Evolutionary conservation across 2,329 filamentous ascomycete species (phyloP), one percentile per base, ranked within the genome.

Genomic region (Fusarium torulosum): DNA sequence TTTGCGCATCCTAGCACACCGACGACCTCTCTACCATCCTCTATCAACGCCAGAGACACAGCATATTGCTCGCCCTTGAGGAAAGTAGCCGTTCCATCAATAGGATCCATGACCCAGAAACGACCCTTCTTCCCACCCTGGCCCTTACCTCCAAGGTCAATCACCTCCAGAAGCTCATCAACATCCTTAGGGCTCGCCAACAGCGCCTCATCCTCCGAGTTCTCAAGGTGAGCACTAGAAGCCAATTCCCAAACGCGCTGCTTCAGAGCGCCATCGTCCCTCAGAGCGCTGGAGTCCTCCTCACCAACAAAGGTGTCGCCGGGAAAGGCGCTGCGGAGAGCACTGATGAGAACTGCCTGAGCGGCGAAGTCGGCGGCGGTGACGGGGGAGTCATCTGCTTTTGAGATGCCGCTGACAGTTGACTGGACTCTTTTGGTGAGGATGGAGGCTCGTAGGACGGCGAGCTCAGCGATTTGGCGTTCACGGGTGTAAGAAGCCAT

Each of bases 1-100:
- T 90, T 90, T 11, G 88, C 88, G 73, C 86, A 89, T 10, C 85
- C 88, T 41, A 89, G 77, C 4, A 88, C 85, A n/a, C 84, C 87
- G 21, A 90, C 74, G 50, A 83, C 79, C 74, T 90, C 85, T 44
- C 76, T 71, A 5, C 88, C 88, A 53, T 88, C 79, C 59, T 87
- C 83, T 4, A 90, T 75, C 64, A 90, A 76, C 4, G 85, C 84
- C 20, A 90, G 77, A 61, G 86, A 86, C 6, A 90, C 86, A 4
- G 85, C 88, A 60, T 90, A 90, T 76, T 90, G 88, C 75, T 87
- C 82, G 4, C 85, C 85, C 38, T 78, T 78, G 66, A 90, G 83
- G 59, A 89, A 90, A 0, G 87, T 85, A 17, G 84, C 85, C 2
- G 88, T 90, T 29, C 88, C 88, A 67, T 90, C 88, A 9, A 90